Evolutionary conservation across 2,329 filamentous ascomycete genomes (phyloP).

Genomic region (Fusarium sp.): DNA sequence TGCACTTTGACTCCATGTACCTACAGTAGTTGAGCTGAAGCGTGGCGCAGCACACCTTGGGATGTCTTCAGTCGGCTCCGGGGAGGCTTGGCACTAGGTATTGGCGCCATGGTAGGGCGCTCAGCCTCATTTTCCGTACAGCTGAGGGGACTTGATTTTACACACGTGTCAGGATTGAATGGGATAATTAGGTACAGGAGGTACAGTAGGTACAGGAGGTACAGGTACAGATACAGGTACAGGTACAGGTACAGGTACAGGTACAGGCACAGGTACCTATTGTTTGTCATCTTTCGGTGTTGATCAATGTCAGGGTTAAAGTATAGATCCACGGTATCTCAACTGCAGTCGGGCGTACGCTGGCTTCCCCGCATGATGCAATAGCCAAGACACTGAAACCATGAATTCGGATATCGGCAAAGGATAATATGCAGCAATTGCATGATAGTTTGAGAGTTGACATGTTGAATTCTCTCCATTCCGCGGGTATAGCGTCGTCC

Average conservation of each 20-base stretch:
- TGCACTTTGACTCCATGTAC: constrained; percentile 19
- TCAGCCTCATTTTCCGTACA: too few relatives aligned
- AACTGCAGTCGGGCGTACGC: constrained; percentile 21
- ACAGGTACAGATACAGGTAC: too few relatives aligned
- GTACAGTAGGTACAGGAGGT: too few relatives aligned
- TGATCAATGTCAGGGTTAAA: neutral
- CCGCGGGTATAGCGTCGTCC: constrained; percentile 1
- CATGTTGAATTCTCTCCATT: neutral
- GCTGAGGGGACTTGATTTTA: too few relatives aligned
- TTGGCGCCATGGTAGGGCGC: too few relatives aligned
- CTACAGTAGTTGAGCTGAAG: neutral
- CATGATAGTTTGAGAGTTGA: constrained; percentile 2
- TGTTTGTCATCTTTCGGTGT: neutral
- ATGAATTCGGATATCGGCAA: constrained; percentile 32
- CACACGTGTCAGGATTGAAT: constrained; percentile 3
- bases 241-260: too few relatives aligned
- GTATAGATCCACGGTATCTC: neutral
- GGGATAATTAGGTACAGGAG: too few relatives aligned
- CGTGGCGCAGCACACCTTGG: constrained; percentile 25
- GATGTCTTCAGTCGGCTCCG: neutral
- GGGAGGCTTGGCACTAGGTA: too few relatives aligned
- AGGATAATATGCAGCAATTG: neutral
- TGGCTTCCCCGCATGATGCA: constrained; percentile 13
- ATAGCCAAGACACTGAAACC: constrained; percentile 9
- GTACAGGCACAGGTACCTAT: too few relatives aligned